Base-by-base conservation (phyloP, 2,329 filamentous ascomycete species). In the Alternaria conjuncta region DNA sequence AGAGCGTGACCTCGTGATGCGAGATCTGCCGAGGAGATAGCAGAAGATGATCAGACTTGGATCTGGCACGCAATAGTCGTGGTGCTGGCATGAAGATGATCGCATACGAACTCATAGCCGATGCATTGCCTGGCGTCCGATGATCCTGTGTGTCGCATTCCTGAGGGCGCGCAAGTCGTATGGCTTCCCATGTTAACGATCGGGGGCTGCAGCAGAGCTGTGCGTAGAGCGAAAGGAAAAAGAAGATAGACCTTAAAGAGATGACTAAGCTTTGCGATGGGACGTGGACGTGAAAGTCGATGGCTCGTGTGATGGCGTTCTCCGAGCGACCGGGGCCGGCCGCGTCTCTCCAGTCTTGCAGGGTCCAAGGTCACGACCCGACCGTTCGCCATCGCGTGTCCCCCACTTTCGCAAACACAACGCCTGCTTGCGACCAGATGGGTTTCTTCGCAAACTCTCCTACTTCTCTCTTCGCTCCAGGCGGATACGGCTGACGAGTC, bases 331-430 rank as follows among this genome's bases (percentile, higher is more conserved):
- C 74, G 71, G 74, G 69, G 68, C 63, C 70, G 60, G 63, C 75
- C 73, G 49, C 49, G 71, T 62, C 60, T 59, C 61, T 63, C 60
- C 36, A 30, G 30, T 30, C n/a, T 7, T 32, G n/a, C 53, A 25
- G 53, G 47, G 50, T 57, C 49, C 50, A 32, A 54, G 46, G 57
- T 59, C 63, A 56, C 63, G 47, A 66, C 53, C 73, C 71, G 67
- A 70, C 69, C 65, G 71, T 77, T 78, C 65, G 74, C 72, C 75
- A 71, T 78, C 76, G 74, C 73, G 73, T 74, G 74, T 78, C 75
- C 75, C 75, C 75, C 75, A 78, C 75, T 78, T 71, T 75, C 65
- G 73, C 70, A 68, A 67, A 64, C 71, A 70, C 51, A 55, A 63
- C 64, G 64, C 63, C 63, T 63, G 49, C 47, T 26, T 51, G 65